Conservation (phyloP, 495 filamentous ascomycete species). For the Usnea hakonensis region DNA sequence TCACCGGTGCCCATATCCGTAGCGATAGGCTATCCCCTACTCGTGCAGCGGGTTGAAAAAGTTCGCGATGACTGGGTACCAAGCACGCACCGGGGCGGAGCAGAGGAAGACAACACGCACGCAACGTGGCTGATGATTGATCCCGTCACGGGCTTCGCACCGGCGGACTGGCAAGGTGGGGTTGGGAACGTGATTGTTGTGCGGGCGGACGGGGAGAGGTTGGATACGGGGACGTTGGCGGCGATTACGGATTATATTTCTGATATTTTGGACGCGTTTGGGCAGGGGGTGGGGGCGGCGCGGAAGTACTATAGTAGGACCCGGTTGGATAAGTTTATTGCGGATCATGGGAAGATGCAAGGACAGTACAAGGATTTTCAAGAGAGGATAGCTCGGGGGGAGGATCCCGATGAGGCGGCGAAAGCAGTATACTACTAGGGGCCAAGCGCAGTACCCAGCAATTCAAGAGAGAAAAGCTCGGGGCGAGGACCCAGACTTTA, state of each 20-base stretch:
- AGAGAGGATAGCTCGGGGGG: background rate
- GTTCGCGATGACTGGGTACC: no score
- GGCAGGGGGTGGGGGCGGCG: background rate
- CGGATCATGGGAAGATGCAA: background rate
- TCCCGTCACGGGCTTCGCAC: slow-evolving; percentile 5
- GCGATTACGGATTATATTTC: background rate
- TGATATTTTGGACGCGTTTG: background rate
- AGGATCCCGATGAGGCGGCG: no score
- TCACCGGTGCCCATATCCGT: background rate
- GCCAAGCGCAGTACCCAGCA: no score
- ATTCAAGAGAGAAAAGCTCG: no score
- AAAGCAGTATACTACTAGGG: no score
- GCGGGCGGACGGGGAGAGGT: background rate
- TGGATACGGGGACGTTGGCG: background rate
- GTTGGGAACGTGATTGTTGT: background rate
- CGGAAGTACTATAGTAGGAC: background rate
- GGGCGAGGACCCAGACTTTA: no score
- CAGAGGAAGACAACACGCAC: slow-evolving; percentile 3
- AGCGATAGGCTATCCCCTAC: background rate
- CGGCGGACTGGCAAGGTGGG: slow-evolving; percentile 3
- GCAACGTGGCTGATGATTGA: slow-evolving; percentile 14
- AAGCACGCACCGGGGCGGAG: no score
- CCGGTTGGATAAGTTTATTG: background rate
- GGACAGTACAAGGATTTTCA: background rate
- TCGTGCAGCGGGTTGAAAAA: background rate